A percentile compares a stretch with the other conserved stretches of the same genome.
phyloP scores from a whole-genome alignment of 805 yeast genomes.

The Myxozyma sirexii region DNA sequence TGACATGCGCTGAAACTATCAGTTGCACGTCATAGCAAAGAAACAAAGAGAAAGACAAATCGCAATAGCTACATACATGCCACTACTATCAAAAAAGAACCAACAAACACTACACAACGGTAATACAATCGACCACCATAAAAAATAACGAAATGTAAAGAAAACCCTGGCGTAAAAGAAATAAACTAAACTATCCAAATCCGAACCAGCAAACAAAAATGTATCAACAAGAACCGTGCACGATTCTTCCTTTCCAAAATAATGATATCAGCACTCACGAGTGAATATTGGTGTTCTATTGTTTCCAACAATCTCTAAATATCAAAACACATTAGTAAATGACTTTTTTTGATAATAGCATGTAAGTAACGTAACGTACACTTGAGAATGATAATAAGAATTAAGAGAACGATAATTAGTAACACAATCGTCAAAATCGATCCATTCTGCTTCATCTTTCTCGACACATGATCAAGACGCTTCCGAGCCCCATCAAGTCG shows the following conservation, averaged over 20 bases:
- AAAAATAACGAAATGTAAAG: too few relatives aligned
- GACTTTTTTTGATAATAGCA: not conserved
- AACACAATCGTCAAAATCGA: slow-evolving; percentile 42
- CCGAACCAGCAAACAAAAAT: slow-evolving; percentile 9
- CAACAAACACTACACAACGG: not conserved
- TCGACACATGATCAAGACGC: slow-evolving; percentile 44
- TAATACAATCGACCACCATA: too few relatives aligned
- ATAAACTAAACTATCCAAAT: not conserved
- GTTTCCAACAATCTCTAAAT: not conserved
- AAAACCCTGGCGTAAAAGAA: not conserved
- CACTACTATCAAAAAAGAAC: not conserved
- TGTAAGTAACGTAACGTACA: slow-evolving; percentile 1
- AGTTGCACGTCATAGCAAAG: not conserved
- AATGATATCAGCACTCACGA: not conserved
- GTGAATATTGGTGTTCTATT: not conserved
- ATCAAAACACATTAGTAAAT: not conserved
- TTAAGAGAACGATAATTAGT: slow-evolving; percentile 41
- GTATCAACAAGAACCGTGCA: not conserved
- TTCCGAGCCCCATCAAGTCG: slow-evolving; percentile 43
- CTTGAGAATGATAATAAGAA: slow-evolving; percentile 42
- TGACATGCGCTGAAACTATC: not conserved
- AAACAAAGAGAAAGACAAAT: not conserved
- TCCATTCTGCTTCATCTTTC: slow-evolving; percentile 44
- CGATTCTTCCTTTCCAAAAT: not conserved
- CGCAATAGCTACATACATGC: not conserved